phyloP scores from a whole-genome alignment of 1,139 yeast species.

The Blastobotrys petasosporus region DNA sequence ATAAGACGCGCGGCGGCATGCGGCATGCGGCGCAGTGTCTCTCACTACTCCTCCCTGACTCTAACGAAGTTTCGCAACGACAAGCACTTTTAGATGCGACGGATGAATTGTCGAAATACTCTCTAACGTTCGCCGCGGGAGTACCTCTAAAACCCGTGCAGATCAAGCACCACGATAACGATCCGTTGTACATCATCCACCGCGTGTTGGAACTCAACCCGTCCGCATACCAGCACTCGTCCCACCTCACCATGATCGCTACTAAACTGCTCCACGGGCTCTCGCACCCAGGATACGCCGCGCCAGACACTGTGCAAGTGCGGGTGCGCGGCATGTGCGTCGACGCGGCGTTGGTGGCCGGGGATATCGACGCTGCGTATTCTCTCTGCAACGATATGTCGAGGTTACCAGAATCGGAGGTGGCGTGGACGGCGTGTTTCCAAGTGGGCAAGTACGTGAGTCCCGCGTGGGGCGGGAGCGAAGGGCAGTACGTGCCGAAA shows the following conservation, averaged over 20 bases:
- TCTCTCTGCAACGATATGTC: constrained; percentile 35
- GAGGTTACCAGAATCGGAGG: constrained; percentile 27
- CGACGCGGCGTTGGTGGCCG: constrained; percentile 50
- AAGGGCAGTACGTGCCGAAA: neutral
- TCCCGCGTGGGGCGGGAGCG: constrained; percentile 41
- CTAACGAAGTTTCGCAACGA: constrained; percentile 17
- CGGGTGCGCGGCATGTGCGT: constrained; percentile 47
- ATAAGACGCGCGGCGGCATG: constrained; percentile 28
- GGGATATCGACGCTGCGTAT: constrained; percentile 47
- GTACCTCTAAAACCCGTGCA: constrained; percentile 28
- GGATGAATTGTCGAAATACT: constrained; percentile 26
- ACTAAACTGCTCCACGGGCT: constrained; percentile 20
- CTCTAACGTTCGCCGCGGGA: constrained; percentile 28
- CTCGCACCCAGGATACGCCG: constrained; percentile 11
- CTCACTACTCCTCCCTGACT: constrained; percentile 12
- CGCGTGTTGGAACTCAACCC: constrained; percentile 30
- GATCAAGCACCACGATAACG: constrained; percentile 19
- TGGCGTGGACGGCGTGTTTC: constrained; percentile 54
- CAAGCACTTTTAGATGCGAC: constrained; percentile 26
- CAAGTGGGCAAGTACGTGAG: constrained; percentile 53
- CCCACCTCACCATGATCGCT: constrained; percentile 26
- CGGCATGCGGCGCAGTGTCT: constrained; percentile 28
- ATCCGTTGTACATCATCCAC: constrained; percentile 29
- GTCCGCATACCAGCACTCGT: constrained; percentile 27
- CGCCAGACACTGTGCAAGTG: constrained; percentile 28